A percentile compares a stretch with the other conserved stretches of the same genome.
Evolutionary conservation across 306 rosid species (phyloP).

Genomic region (Gastrolobium bilobum): DNA sequence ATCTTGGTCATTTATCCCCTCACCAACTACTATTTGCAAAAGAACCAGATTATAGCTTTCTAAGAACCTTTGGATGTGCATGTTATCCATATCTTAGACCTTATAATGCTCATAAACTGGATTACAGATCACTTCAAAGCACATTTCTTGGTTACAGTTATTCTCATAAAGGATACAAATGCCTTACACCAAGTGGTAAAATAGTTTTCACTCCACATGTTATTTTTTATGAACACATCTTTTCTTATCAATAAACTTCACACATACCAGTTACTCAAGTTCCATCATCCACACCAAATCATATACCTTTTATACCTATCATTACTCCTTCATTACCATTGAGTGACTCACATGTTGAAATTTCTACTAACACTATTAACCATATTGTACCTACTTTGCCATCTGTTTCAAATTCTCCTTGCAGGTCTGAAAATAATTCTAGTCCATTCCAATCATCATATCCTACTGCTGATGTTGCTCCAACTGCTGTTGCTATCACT

Average conservation of each 20-base stretch:
- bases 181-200: neutral
- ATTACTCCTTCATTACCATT: neutral
- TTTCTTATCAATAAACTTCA: neutral
- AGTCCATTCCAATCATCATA: too few species aligned
- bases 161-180: neutral
- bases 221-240: neutral
- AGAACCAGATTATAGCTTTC: neutral
- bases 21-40: too few species aligned
- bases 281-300: neutral
- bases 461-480: neutral
- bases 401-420: too few species aligned
- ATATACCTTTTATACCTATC: neutral
- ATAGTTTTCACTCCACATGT: neutral
- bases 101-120: too few species aligned
- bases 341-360: too few species aligned
- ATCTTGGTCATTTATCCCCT: neutral
- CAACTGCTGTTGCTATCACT: too few species aligned
- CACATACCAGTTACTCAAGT: neutral
- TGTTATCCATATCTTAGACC: neutral
- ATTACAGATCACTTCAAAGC: neutral
- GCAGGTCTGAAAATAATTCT: too few species aligned
- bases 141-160: neutral
- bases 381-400: too few species aligned
- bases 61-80: too few species aligned
- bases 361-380: too few species aligned